Conservation (phyloP, 228 moss, liverwort and hornwort species). For the Sphagnum fallax region DNA sequence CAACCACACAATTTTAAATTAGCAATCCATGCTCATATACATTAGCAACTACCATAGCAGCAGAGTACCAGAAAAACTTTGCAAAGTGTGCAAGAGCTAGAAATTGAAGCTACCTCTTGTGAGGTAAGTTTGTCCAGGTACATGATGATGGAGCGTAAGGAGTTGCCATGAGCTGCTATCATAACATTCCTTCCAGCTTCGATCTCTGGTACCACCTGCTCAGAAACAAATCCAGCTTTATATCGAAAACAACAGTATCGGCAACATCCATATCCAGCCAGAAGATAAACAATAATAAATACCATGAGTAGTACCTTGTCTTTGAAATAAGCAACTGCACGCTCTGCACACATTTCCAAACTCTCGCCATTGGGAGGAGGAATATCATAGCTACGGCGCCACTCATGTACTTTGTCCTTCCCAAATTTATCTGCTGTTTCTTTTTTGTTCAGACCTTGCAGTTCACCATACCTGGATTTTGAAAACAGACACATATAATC, state of each 20-base stretch:
- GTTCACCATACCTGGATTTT: constrained; percentile 68
- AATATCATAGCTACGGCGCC: constrained; percentile 88
- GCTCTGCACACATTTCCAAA: constrained; percentile 88
- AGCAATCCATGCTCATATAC: neutral
- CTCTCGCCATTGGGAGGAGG: constrained; percentile 97
- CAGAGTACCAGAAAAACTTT: neutral
- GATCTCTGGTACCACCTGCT: constrained; percentile 83
- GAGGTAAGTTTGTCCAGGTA: constrained; percentile 92
- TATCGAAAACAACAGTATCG: neutral
- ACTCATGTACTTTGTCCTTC: constrained; percentile 67
- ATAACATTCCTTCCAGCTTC: constrained; percentile 69
- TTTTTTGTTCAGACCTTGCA: constrained; percentile 95
- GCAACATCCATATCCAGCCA: too few species aligned
- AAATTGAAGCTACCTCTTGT: constrained; percentile 35
- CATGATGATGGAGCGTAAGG: constrained; percentile 91
- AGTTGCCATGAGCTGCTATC: constrained; percentile 96
- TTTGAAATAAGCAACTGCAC: constrained; percentile 84
- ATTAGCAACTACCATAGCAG: too few species aligned
- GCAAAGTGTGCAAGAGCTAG: too few species aligned
- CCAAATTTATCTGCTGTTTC: constrained; percentile 95
- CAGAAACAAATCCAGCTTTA: neutral
- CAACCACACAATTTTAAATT: neutral
- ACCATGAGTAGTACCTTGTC: constrained; percentile 30
- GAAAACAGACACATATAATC: neutral
- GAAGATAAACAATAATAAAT: too few species aligned